Evolutionary conservation across 768 basidiomycete genomes (phyloP).

Genomic region (Chalciporus pseudorubinellus): DNA sequence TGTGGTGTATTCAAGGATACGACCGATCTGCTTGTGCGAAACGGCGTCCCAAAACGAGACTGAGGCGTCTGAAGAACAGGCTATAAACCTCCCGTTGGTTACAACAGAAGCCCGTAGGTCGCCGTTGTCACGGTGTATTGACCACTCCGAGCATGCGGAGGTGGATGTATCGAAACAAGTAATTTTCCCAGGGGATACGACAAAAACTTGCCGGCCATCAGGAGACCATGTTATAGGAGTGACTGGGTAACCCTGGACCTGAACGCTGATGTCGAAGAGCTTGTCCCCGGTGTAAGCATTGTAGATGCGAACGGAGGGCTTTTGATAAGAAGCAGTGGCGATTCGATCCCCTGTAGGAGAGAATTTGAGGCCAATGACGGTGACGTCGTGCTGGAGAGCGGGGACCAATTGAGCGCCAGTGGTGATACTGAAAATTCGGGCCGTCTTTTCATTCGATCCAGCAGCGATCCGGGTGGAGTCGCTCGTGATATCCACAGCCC

Average conservation of each 20-base stretch:
- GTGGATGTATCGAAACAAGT: no score
- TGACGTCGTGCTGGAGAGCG: not conserved
- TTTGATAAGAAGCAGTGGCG: not conserved
- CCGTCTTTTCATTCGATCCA: slow-evolving; percentile 2
- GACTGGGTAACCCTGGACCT: no score
- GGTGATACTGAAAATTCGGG: slow-evolving; percentile 6
- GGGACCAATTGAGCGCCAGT: not conserved
- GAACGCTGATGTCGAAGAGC: no score
- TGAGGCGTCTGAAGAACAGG: not conserved
- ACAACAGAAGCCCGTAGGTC: not conserved
- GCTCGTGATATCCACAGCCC: slow-evolving; percentile 7
- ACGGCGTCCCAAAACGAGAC: not conserved
- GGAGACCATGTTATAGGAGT: no score
- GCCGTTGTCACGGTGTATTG: no score
- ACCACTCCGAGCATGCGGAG: no score
- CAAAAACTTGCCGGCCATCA: no score
- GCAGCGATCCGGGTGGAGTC: slow-evolving; percentile 9
- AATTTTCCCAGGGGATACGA: no score
- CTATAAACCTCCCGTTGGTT: not conserved
- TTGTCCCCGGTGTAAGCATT: slow-evolving; percentile 1
- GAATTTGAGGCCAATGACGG: slow-evolving; percentile 6
- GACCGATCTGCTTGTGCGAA: not conserved
- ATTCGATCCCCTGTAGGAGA: slow-evolving; percentile 1
- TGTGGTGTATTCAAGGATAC: not conserved
- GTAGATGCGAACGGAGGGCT: not conserved